Evolutionary conservation across 768 basidiomycete species (phyloP).

Genomic region (Trametes cinnabarina): DNA sequence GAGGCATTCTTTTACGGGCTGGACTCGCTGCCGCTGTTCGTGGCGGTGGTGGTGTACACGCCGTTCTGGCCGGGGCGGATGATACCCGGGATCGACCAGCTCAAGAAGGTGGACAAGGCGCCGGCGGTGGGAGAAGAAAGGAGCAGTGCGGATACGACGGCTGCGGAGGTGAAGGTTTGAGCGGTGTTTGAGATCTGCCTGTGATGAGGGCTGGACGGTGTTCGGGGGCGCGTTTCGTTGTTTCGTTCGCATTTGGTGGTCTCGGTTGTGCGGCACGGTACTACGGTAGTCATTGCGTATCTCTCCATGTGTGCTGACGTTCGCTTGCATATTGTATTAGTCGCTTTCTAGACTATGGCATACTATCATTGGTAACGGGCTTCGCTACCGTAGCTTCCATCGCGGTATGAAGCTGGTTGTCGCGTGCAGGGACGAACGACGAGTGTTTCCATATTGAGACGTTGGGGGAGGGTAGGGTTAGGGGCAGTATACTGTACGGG

Average conservation of each 20-base stretch:
- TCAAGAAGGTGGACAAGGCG: not conserved
- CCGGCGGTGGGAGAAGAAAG: not conserved
- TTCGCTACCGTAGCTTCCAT: not conserved
- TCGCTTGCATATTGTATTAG: not conserved
- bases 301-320: no score
- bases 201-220: no score
- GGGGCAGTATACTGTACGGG: not conserved
- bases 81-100: constrained; percentile 32
- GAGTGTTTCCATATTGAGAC: not conserved
- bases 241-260: not conserved
- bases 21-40: constrained; percentile 63
- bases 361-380: no score
- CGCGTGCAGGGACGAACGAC: not conserved
- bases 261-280: not conserved
- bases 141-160: not conserved
- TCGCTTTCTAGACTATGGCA: not conserved
- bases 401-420: not conserved
- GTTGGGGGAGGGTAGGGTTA: constrained; percentile 8
- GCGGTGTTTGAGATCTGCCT: no score
- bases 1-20: constrained; percentile 66
- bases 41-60: constrained; percentile 56
- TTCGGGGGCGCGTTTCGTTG: no score
- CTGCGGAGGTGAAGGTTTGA: not conserved
- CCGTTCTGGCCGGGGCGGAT: constrained; percentile 66
- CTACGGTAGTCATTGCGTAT: no score